These are phyloP conservation scores for Sphaerulina vaccinii DNA, from an alignment of 2,329 filamentous ascomycete species.

Conservation along the genomic window DNA sequence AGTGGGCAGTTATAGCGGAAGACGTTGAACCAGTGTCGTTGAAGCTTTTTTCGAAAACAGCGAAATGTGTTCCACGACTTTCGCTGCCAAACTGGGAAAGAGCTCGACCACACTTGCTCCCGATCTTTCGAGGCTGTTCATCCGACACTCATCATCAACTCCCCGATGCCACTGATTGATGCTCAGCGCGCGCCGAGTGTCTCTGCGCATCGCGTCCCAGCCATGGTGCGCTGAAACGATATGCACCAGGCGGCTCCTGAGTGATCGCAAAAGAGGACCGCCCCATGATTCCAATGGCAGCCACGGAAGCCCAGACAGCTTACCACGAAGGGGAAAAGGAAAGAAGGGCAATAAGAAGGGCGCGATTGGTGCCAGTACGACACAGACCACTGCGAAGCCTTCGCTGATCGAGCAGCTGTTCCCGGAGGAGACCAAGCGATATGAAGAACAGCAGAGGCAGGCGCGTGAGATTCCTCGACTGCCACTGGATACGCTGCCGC, in stretches of 20 bases:
- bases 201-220: conserved; percentile 19
- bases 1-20: too few species aligned
- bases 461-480: conserved; percentile 38
- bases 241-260: conserved; percentile 1
- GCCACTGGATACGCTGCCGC: conserved; percentile 25
- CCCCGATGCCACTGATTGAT: conserved; percentile 27
- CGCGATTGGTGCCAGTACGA: too few species aligned
- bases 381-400: conserved; percentile 27
- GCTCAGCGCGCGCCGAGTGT: conserved; percentile 24
- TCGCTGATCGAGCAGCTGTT: conserved; percentile 54
- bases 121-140: too few species aligned
- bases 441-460: conserved; percentile 22
- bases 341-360: too few species aligned
- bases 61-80: background rate
- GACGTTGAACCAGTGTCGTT: too few species aligned
- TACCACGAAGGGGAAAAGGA: background rate
- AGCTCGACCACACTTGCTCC: too few species aligned
- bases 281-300: background rate
- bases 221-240: conserved; percentile 12
- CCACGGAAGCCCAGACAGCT: background rate
- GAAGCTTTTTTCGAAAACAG: too few species aligned
- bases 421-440: conserved; percentile 48
- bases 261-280: background rate
- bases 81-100: too few species aligned
- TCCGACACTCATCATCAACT: background rate